Base-by-base conservation (phyloP, 495 filamentous ascomycete genomes). In the Pyrenopolyporus hunteri region DNA sequence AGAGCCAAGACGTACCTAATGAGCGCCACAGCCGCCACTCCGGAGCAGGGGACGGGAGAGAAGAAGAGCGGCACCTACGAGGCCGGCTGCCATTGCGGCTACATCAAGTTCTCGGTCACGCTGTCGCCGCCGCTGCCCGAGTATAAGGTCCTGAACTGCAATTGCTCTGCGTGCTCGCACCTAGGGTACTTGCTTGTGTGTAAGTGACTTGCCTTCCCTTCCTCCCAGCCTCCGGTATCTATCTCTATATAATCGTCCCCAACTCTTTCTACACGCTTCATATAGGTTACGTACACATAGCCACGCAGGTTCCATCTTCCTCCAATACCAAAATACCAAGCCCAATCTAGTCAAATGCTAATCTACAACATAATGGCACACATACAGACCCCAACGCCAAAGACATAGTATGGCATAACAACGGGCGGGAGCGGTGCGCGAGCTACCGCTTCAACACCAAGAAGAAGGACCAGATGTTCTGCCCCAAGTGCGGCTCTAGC, bases 361-460 rank as follows among this genome's bases (percentile, higher is more conserved):
- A 35, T 17, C 9, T 23, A 39, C 40, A 19, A n/a, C n/a, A n/a
- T n/a, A n/a, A n/a, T n/a, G n/a, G n/a, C 10, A 60, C 33, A 0
- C 7, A 9, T 10, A 2, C 32, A 69, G 67, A 71, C 50, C 65
- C 68, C 26, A 54, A 51, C 29, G 57, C 48, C 33, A 44, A 36
- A 10, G 32, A 69, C 10, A 53, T 66, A 32, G 52, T 33, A 47
- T 71, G 64, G 66, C 69, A 70, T 33, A 66, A 66, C 60, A 33
- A 65, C 33, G 40, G 59, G 8, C 63, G 67, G 8, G 48, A 53
- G 31, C 57, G 69, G 17, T 70, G 67, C 45, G 56, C 64, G 9
- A 50, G 32, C 43, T 72, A 72, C 68, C 64, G 53, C 31, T 72
- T 72, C 70, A 72, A 72, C 65, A 60, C 64, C 14, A 73, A 68